Base-by-base conservation (phyloP, 805 yeast species). In the Candida boleticola region DNA sequence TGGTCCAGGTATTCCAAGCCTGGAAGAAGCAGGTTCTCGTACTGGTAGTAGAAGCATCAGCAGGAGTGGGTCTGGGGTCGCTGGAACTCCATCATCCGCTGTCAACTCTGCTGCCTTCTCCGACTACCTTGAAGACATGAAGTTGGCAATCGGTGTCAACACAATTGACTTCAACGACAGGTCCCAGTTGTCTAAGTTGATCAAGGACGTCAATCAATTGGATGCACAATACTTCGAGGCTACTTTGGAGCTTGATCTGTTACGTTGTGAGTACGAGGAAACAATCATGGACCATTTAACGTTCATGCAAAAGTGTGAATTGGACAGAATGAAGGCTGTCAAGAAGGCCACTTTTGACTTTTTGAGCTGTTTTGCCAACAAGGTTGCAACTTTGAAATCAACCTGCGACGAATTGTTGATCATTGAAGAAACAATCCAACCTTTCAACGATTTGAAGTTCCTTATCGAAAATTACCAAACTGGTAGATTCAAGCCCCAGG, bases 231-330 rank as follows among this genome's bases (percentile, higher is more conserved):
- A 84, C 61, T 52, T 40, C 27, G 66, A 67, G 35, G 72, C 75
- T 39, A 82, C 86, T 7, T 61, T 66, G 35, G 76, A 73, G 30
- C 68, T 86, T 48, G 96, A 88, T 55, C 68, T 71, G 34, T 60
- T 77, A 11, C 73, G 95, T 44, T 84, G 93, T 59, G 80, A 79
- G 36, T 71, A 86, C 36, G 96, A 89, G 60, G 92, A 85, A 54
- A 57, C 76, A 26, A 71, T 84, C 43, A 75, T 83, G 58, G 90
- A 83, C 50, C 90, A 85, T 55, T 66, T 83, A 39, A 63, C 81
- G 18, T 86, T 83, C 57, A 80, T 88, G 86, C 92, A 87, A 58
- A 77, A 82, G 52, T 87, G 93, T 64, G 96, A 88, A 63, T 60
- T 77, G 27, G 95, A 88, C 62, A 74, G 96, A 48, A 68, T 85